phyloP scores from a whole-genome alignment of 768 basidiomycete species.

The Lentinula sp. region DNA sequence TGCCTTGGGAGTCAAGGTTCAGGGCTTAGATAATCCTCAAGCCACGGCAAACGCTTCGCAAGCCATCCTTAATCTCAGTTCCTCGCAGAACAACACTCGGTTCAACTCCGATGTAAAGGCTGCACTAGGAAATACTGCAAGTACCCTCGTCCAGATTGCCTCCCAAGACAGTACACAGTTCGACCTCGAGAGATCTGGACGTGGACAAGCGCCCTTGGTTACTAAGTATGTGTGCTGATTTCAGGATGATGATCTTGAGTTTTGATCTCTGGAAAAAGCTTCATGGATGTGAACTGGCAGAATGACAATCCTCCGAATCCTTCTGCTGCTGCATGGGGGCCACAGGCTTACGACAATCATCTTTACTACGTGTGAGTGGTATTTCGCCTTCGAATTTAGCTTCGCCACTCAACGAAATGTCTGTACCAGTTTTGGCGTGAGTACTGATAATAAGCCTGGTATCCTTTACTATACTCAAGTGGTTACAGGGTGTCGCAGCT shows the following conservation, averaged over 20 bases:
- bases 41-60: background rate
- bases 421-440: slow-evolving; percentile 50
- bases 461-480: slow-evolving; percentile 3
- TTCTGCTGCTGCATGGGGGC: slow-evolving; percentile 59
- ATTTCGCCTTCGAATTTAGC: background rate
- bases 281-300: slow-evolving; percentile 83
- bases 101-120: slow-evolving; percentile 21
- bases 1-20: slow-evolving; percentile 46
- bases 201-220: slow-evolving; percentile 15
- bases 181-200: background rate
- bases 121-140: slow-evolving; percentile 29
- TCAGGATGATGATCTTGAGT: background rate
- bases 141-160: slow-evolving; percentile 27
- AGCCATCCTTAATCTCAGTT: background rate
- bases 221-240: slow-evolving; percentile 27
- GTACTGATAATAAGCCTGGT: slow-evolving; percentile 7
- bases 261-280: slow-evolving; percentile 32
- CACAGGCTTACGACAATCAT: slow-evolving; percentile 75
- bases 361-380: slow-evolving; percentile 62
- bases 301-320: slow-evolving; percentile 65
- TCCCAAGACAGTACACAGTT: slow-evolving; percentile 11
- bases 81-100: slow-evolving; percentile 2
- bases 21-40: background rate
- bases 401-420: slow-evolving; percentile 3
- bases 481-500: slow-evolving; percentile 55